These are phyloP conservation scores for Leccinum disarticulatum DNA, from an alignment of 768 basidiomycete species.

Conservation along the genomic window DNA sequence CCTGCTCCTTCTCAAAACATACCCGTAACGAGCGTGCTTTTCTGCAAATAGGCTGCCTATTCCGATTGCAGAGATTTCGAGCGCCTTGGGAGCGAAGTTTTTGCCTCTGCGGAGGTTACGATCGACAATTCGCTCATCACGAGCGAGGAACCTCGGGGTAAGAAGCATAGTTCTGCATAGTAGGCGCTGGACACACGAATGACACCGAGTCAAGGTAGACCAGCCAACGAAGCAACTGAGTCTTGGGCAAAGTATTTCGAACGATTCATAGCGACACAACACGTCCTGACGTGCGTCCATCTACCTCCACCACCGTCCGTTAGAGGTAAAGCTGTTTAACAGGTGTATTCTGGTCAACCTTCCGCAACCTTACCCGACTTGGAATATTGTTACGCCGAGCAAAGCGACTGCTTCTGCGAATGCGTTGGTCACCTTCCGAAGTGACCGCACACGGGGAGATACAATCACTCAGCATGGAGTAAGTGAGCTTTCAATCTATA, in stretches of 20 bases:
- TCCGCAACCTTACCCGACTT: slow-evolving; percentile 22
- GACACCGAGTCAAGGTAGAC: slow-evolving; percentile 12
- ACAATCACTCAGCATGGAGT: slow-evolving; percentile 25
- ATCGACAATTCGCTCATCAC: slow-evolving; percentile 24
- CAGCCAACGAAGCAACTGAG: slow-evolving; percentile 19
- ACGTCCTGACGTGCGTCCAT: slow-evolving; percentile 24
- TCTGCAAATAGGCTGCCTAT: slow-evolving; percentile 19
- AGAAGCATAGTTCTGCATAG: neutral
- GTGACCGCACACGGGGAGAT: slow-evolving; percentile 27
- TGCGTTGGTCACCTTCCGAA: slow-evolving; percentile 22
- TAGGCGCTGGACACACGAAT: neutral
- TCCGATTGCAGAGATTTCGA: slow-evolving; percentile 29
- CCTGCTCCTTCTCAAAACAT: neutral
- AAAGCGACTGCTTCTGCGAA: slow-evolving; percentile 27
- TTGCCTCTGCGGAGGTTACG: slow-evolving; percentile 23
- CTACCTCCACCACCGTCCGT: neutral
- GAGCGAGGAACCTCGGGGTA: slow-evolving; percentile 21
- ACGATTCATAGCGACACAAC: slow-evolving; percentile 24
- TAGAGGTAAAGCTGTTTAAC: neutral
- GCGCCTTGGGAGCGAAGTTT: slow-evolving; percentile 27
- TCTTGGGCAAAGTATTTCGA: slow-evolving; percentile 23
- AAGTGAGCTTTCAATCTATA: neutral
- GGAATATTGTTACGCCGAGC: slow-evolving; percentile 22
- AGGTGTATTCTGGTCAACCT: slow-evolving; percentile 29
- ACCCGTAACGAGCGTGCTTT: neutral